phyloP scores from a whole-genome alignment of 441 rosid species.

The Melianthus villosus region DNA sequence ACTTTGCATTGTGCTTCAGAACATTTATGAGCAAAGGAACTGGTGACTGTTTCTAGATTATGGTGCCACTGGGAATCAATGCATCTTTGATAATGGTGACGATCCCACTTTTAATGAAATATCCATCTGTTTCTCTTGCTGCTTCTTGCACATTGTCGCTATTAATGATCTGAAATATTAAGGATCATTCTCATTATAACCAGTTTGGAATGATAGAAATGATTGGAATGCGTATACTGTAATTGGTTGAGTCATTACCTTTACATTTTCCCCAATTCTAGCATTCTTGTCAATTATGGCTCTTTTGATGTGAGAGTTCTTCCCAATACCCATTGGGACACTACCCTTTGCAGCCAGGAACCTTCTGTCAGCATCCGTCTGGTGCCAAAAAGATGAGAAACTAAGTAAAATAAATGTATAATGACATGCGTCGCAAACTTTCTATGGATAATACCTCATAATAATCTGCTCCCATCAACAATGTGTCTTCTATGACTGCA shows the following conservation, averaged over 20 bases:
- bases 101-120: slow-evolving; percentile 87
- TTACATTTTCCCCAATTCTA: slow-evolving; percentile 59
- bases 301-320: slow-evolving; percentile 31
- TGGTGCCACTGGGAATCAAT: slow-evolving; percentile 73
- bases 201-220: no score
- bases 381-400: slow-evolving; percentile 1
- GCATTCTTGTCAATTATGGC: slow-evolving; percentile 67
- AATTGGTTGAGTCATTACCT: no score
- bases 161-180: slow-evolving; percentile 43
- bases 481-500: slow-evolving; percentile 59
- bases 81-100: slow-evolving; percentile 90
- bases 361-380: slow-evolving; percentile 9
- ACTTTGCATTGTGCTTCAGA: no score
- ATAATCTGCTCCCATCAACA: slow-evolving; percentile 55
- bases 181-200: no score
- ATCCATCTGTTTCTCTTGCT: slow-evolving; percentile 86
- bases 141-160: slow-evolving; percentile 76
- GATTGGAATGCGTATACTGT: no score
- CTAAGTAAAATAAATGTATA: not conserved
- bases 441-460: slow-evolving; percentile 58
- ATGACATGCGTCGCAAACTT: slow-evolving; percentile 21
- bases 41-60: slow-evolving; percentile 23
- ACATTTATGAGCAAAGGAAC: not conserved
- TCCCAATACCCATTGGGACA: slow-evolving; percentile 53
- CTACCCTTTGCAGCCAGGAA: no score